Conservation (phyloP, 768 basidiomycete species). For the Suillus occidentalis region DNA sequence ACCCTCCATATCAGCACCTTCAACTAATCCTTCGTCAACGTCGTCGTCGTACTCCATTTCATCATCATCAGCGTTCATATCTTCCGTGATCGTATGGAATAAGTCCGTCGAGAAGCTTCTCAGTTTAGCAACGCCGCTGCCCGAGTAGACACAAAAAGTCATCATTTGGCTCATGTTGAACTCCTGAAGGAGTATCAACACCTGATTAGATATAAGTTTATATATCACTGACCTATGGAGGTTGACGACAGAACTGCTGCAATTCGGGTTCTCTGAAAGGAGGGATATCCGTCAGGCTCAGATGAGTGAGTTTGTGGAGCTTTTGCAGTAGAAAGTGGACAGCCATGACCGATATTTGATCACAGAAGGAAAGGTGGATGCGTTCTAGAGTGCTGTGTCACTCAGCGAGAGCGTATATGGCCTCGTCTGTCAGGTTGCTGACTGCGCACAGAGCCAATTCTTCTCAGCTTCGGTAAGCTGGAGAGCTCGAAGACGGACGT, state of each 20-base stretch:
- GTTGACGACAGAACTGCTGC: conserved; percentile 86
- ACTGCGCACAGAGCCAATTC: conserved; percentile 96
- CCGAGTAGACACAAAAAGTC: conserved; percentile 97
- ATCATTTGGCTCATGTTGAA: conserved; percentile 87
- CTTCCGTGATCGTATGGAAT: conserved; percentile 73
- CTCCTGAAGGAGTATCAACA: conserved; percentile 50
- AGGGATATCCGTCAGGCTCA: conserved; percentile 97
- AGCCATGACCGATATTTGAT: conserved; percentile 89
- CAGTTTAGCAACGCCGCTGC: conserved; percentile 80
- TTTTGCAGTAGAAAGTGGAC: conserved; percentile 88
- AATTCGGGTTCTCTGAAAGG: conserved; percentile 84
- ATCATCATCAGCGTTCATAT: conserved; percentile 62
- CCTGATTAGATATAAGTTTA: neutral
- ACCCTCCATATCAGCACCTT: conserved; percentile 35
- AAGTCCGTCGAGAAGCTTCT: conserved; percentile 77
- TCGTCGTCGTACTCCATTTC: conserved; percentile 64
- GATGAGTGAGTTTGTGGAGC: conserved; percentile 88
- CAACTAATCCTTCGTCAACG: conserved; percentile 35
- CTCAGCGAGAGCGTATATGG: conserved; percentile 84
- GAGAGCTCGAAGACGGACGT: conserved; percentile 93
- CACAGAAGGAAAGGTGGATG: conserved; percentile 96
- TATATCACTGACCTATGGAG: conserved; percentile 67
- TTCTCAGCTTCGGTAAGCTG: conserved; percentile 82
- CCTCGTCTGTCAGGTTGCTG: conserved; percentile 89
- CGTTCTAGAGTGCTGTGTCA: conserved; percentile 87